Base-by-base conservation (phyloP, 2,329 filamentous ascomycete genomes). In the Stagonosporopsis chrysanthemi region DNA sequence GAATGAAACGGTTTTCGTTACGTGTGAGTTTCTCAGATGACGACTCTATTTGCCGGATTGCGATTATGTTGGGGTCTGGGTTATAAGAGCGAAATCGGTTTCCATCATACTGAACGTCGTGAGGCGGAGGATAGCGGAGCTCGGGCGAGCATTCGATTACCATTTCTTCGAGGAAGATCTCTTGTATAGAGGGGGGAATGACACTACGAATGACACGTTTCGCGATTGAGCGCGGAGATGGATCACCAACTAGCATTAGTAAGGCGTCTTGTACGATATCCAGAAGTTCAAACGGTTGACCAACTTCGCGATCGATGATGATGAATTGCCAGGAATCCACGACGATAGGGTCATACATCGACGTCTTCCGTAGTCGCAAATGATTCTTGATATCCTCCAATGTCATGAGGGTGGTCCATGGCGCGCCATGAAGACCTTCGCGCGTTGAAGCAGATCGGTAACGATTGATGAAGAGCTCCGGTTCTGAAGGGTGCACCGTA, bases 241-340 rank as follows among this genome's bases (percentile, higher is more conserved):
- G 69, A 24, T 73, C 69, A 0, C 65, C 66, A 4, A 36, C 14
- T 0, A 73, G 62, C 67, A 71, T 70, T 0, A 71, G 24, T 0
- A 73, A 38, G 0, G 61, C 43, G 17, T 72, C 69, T 22, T 72
- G 64, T 4, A 73, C 63, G 1, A 71, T 71, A 12, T 72, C 67
- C 4, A 72, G 63, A 1, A 73, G 56, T 6, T 60, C 39, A 14
- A 73, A 73, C 0, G 70, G 66, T 5, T 66, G 33, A 0, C 67
- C 66, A 5, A 60, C 59, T 17, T 70, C 60, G n/a, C 63, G 60
- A 23, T 72, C 69, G 29, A 73, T 69, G 39, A 73, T 67, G 29
- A 72, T 71, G 52, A 73, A 72, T 14, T 72, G 67, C 70, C 69
- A 73, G 0, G 70, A 73, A 19, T 72, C 69, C 0, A 70, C 67